Conservation (phyloP, 164 flowering plant species). For the Aristolochia contorta region DNA sequence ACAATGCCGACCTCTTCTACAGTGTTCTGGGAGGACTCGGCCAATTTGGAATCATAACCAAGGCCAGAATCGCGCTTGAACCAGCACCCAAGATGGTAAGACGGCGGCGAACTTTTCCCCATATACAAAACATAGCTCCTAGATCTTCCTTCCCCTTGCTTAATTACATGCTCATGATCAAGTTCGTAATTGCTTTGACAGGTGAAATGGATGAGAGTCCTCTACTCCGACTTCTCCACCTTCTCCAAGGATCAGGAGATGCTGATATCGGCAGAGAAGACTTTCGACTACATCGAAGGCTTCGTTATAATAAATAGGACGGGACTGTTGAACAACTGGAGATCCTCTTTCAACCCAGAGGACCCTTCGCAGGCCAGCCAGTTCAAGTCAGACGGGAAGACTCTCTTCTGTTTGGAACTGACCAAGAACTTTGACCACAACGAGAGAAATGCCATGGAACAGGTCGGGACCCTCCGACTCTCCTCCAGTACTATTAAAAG, state of each 20-base stretch:
- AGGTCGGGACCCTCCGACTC: slow-evolving; percentile 34
- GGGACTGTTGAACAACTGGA: slow-evolving; percentile 75
- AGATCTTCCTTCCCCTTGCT: too few species aligned
- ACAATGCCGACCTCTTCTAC: slow-evolving; percentile 64
- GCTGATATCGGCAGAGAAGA: slow-evolving; percentile 40
- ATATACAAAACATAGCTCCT: too few species aligned
- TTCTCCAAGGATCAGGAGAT: slow-evolving; percentile 77
- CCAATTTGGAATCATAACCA: slow-evolving; percentile 88
- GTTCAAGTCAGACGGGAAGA: slow-evolving; percentile 63
- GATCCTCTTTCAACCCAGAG: slow-evolving; percentile 63
- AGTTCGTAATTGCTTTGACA: slow-evolving; percentile 18
- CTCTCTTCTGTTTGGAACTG: slow-evolving; percentile 74
- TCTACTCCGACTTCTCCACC: slow-evolving; percentile 57
- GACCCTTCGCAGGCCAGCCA: slow-evolving; percentile 63
- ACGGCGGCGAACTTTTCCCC: neutral
- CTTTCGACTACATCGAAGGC: slow-evolving; percentile 90
- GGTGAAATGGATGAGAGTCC: slow-evolving; percentile 88
- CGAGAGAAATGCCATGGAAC: slow-evolving; percentile 25
- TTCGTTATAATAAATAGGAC: slow-evolving; percentile 75
- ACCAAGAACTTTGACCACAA: slow-evolving; percentile 60
- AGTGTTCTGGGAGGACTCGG: slow-evolving; percentile 88
- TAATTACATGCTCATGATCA: too few species aligned
- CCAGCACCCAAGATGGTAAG: slow-evolving; percentile 71
- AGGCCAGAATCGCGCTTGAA: slow-evolving; percentile 71
- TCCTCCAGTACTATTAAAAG: neutral